Base-by-base conservation (phyloP, 2,329 filamentous ascomycete species). In the Celoporthe dispersa region DNA sequence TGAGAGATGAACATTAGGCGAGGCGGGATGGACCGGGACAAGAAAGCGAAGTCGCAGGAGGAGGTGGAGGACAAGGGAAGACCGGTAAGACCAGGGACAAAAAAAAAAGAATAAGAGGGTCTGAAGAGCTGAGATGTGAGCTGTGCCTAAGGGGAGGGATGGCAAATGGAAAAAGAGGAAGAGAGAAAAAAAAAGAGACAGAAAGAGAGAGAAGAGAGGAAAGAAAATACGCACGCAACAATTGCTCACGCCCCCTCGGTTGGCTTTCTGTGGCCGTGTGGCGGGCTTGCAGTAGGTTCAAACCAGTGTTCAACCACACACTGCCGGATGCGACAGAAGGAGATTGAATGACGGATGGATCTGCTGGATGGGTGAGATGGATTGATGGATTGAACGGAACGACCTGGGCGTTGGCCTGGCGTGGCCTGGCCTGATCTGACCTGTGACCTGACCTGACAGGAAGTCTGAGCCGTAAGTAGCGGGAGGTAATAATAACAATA, bases 181-280 rank as follows among this genome's bases (percentile, higher is more conserved):
- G 60, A 2, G n/a, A 14, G 31, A 25, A n/a, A 62, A n/a, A 62
- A n/a, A n/a, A 62, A 7, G 60, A n/a, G n/a, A 7, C 3, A 9
- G 59, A n/a, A 28, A 28, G 16, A 8, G 2, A 31, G n/a, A 25
- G 3, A 41, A 33, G n/a, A 44, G 5, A 48, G 19, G 9, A 19
- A 25, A 7, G n/a, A 31, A 39, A 39, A 64, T 64, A 33, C 37
- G 62, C 62, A 64, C 37, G 22, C 28, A 64, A 12, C n/a, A 31
- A 19, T 35, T 64, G 37, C 39, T 64, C 62, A 51, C 62, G 62
- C 62, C 37, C 62, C 62, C 37, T 64, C 28, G 62, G 62, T 64
- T 55, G 60, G 33, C 60, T 25, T 8, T 51, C 28, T 64, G 25
- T 37, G 41, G 28, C 62, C 25, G 60, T 64, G 35, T 37, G 60